These are phyloP conservation scores for Harrya chromipes DNA, from an alignment of 768 basidiomycete species.

Conservation along the genomic window DNA sequence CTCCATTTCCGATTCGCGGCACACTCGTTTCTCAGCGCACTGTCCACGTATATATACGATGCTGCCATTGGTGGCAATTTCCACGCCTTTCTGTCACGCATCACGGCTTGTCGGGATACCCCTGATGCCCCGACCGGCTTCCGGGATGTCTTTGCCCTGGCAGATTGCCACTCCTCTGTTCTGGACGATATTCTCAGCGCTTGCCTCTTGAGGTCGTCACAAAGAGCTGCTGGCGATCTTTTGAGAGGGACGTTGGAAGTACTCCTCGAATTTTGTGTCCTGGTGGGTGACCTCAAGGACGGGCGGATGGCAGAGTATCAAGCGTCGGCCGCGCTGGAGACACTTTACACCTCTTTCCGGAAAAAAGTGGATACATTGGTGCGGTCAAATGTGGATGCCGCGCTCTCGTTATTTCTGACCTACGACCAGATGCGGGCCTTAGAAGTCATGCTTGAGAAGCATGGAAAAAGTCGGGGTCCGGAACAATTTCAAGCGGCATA, in stretches of 20 bases:
- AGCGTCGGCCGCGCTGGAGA: constrained; percentile 55
- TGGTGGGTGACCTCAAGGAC: constrained; percentile 58
- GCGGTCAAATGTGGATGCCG: constrained; percentile 25
- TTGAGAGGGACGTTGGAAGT: constrained; percentile 61
- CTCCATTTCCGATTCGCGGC: constrained; percentile 72
- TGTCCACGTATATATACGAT: constrained; percentile 74
- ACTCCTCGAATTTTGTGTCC: constrained; percentile 63
- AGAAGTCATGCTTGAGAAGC: constrained; percentile 55
- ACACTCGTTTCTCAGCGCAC: constrained; percentile 63
- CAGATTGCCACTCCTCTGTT: constrained; percentile 60
- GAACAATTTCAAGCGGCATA: constrained; percentile 24
- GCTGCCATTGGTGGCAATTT: constrained; percentile 80
- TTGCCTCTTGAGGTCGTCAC: constrained; percentile 67
- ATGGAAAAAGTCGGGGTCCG: constrained; percentile 18
- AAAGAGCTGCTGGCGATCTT: constrained; percentile 62
- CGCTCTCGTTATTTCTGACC: background rate
- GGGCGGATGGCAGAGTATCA: constrained; percentile 59
- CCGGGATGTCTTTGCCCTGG: constrained; percentile 72
- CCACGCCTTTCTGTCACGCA: constrained; percentile 56
- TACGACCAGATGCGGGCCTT: constrained; percentile 51
- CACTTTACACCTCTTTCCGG: constrained; percentile 52
- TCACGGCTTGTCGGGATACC: constrained; percentile 27
- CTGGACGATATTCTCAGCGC: constrained; percentile 75
- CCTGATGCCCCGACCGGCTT: constrained; percentile 34
- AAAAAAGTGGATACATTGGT: constrained; percentile 58